phyloP scores from a whole-genome alignment of 768 basidiomycete species.

The Tricholoma matsutake region DNA sequence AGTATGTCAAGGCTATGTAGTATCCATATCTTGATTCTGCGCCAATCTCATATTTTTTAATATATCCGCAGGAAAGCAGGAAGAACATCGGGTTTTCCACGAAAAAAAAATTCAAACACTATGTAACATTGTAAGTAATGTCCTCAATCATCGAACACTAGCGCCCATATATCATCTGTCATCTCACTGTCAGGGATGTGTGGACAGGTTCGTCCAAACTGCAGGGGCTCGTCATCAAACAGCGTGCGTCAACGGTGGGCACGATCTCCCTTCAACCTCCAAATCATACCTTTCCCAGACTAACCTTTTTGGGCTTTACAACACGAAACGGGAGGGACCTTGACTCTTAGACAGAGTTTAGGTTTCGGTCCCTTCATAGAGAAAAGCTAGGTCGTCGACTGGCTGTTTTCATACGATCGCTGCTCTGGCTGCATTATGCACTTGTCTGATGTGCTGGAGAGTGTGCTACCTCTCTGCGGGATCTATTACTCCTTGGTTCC shows the following conservation, averaged over 20 bases:
- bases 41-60: not conserved
- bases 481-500: not conserved
- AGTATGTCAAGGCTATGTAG: no score
- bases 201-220: not conserved
- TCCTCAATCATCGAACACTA: not conserved
- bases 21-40: no score
- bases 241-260: not conserved
- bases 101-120: not conserved
- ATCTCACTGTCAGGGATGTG: not conserved
- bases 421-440: not conserved
- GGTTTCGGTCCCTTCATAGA: not conserved
- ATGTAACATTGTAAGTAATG: no score
- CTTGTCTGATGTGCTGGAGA: not conserved
- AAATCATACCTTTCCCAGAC: not conserved
- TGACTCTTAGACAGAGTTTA: no score
- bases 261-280: not conserved
- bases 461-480: not conserved
- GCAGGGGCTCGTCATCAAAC: not conserved
- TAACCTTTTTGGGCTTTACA: not conserved
- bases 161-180: not conserved
- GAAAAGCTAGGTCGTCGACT: not conserved
- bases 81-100: not conserved
- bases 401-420: not conserved
- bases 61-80: not conserved
- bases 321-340: not conserved